Percentiles rank a stretch among this genome's conserved stretches.
Evolutionary conservation across 192 early-diverging fungal genomes (phyloP).

Genomic region (Coemansia nantahalensis): DNA sequence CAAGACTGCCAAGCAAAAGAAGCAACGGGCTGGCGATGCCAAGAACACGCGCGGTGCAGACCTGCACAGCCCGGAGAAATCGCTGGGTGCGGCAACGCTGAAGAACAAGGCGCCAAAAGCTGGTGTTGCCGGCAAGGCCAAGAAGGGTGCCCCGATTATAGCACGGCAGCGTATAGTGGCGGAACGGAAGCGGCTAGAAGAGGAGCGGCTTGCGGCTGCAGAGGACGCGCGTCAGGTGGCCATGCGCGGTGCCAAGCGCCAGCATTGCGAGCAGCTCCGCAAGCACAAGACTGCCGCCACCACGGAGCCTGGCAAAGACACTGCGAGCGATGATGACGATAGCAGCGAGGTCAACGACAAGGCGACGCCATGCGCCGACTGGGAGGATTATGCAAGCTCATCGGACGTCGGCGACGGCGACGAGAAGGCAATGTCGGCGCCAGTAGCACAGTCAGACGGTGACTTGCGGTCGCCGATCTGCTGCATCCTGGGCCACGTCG

Average conservation of each 20-base stretch:
- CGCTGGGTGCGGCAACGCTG: too few relatives aligned
- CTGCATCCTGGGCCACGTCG: slow-evolving; percentile 98
- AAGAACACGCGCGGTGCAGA: too few relatives aligned
- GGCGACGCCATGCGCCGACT: too few relatives aligned
- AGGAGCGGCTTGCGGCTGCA: slow-evolving; percentile 62
- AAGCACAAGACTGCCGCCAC: slow-evolving; percentile 1
- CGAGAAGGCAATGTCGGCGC: slow-evolving; percentile 56
- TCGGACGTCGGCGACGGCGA: slow-evolving; percentile 46
- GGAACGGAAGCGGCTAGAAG: too few relatives aligned
- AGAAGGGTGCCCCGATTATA: too few relatives aligned
- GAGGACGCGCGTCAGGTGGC: slow-evolving; percentile 64
- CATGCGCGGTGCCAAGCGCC: slow-evolving; percentile 74
- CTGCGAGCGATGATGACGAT: slow-evolving; percentile 17
- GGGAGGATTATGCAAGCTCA: slow-evolving; percentile 58
- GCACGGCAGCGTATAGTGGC: too few relatives aligned
- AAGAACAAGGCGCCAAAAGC: too few relatives aligned
- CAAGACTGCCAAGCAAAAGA: too few relatives aligned
- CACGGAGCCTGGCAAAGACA: slow-evolving; percentile 50
- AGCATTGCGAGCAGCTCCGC: slow-evolving; percentile 83
- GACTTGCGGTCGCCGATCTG: slow-evolving; percentile 96
- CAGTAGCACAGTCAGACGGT: slow-evolving; percentile 81
- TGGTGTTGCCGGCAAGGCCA: too few relatives aligned
- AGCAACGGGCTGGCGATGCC: too few relatives aligned
- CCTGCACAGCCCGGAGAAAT: too few relatives aligned
- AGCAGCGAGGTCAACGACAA: neutral